Base-by-base conservation (phyloP, 768 basidiomycete genomes). In the Suillus luteus region DNA sequence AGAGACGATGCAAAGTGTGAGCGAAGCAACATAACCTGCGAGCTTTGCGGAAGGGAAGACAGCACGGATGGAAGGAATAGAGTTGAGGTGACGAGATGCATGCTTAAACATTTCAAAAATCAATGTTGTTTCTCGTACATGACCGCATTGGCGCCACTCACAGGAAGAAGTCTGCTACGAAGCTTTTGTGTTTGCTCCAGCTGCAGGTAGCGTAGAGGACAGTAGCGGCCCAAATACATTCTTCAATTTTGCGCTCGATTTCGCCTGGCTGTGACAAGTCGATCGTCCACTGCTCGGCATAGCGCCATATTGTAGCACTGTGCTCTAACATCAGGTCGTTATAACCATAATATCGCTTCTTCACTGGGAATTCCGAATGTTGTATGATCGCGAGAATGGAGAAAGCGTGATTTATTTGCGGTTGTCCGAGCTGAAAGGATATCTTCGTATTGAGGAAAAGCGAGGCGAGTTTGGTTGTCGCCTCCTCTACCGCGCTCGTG, bases 141-240 rank as follows among this genome's bases (percentile, higher is more conserved):
- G 48, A 19, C 37, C 37, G 8, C 37, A 40, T 14, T 3, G 3
- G 52, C 5, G 14, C 7, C 27, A 68, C 75, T 11, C 63, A 90
- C 88, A 79, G 60, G 78, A 85, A 83, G 72, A 91, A 90, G 40
- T 76, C 68, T 0, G 67, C 33, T 33, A 33, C 6, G 6, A 67
- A 65, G 60, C 89, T 85, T 1, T 81, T 83, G 31, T 81, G 78
- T 71, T 86, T 86, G 44, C 77, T 74, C 78, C 81, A 85, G 3
- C 85, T 88, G 8, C 80, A 82, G 19, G 86, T 75, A 2, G 80
- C 85, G 64, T 86, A 92, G 24, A 87, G 66, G n/a, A 89, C 61
- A 0, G 76, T 75, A 49, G 77, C 80, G n/a, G 81, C 73, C 85
- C 88, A 92, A 6, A 77, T 70, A 4, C 92, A 66, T 67, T 92